A percentile compares a stretch with the other conserved stretches of the same genome.
phyloP scores from a whole-genome alignment of 345 rosid species.

The Acer campestre region DNA sequence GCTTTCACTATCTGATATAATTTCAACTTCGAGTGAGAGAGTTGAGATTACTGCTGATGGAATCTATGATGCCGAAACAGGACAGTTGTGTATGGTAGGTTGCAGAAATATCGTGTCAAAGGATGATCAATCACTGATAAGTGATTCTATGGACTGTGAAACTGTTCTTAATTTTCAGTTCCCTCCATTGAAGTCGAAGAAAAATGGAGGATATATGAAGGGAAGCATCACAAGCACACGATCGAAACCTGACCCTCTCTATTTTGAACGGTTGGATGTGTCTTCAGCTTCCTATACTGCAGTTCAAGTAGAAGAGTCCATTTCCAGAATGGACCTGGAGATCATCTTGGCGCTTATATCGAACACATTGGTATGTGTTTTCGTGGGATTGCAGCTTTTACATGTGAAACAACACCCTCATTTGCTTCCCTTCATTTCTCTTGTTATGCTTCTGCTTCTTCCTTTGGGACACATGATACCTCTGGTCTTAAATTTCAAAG shows the following conservation, averaged over 20 bases:
- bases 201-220: slow-evolving; percentile 19
- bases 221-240: slow-evolving; percentile 53
- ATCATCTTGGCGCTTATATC: slow-evolving; percentile 40
- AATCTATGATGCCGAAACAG: slow-evolving; percentile 36
- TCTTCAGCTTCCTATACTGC: slow-evolving; percentile 27
- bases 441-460: slow-evolving; percentile 50
- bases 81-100: slow-evolving; percentile 54
- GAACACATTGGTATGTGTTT: slow-evolving; percentile 42
- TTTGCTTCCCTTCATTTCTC: slow-evolving; percentile 41
- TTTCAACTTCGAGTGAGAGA: neutral
- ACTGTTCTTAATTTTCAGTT: slow-evolving; percentile 38
- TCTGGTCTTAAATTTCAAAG: slow-evolving; percentile 43
- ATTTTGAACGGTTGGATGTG: slow-evolving; percentile 30
- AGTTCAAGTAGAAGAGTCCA: slow-evolving; percentile 14
- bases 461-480: slow-evolving; percentile 45
- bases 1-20: neutral
- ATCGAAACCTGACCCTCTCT: slow-evolving; percentile 31
- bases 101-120: slow-evolving; percentile 27
- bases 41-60: slow-evolving; percentile 51
- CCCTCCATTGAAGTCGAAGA: slow-evolving; percentile 39
- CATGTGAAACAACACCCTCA: slow-evolving; percentile 42
- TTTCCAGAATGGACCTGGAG: slow-evolving; percentile 55
- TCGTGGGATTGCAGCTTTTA: slow-evolving; percentile 39
- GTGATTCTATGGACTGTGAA: slow-evolving; percentile 39
- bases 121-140: neutral